Conservation (phyloP, 2,329 filamentous ascomycete genomes). For the Verticillium longisporum region DNA sequence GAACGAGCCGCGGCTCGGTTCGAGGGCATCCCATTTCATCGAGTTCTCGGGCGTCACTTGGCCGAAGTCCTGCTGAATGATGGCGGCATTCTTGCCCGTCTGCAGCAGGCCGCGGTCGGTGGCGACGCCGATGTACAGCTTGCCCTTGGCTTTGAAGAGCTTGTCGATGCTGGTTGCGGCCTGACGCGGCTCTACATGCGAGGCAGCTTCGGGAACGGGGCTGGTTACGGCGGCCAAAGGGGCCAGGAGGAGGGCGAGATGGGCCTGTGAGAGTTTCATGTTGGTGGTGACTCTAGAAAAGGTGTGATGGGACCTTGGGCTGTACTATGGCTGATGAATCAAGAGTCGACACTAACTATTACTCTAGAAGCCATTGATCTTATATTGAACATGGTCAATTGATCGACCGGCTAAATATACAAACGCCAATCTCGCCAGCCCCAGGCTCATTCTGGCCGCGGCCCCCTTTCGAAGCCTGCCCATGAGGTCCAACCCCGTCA, state of each 20-base stretch:
- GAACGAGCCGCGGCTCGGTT: slow-evolving; percentile 43
- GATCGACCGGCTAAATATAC: too few species aligned
- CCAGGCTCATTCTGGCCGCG: too few species aligned
- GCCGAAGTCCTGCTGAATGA: slow-evolving; percentile 56
- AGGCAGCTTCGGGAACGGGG: slow-evolving; percentile 20
- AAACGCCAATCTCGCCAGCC: too few species aligned
- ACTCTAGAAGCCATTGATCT: too few species aligned
- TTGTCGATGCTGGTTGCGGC: slow-evolving; percentile 40
- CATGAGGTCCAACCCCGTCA: too few species aligned
- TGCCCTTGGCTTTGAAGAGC: slow-evolving; percentile 54
- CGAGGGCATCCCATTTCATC: slow-evolving; percentile 60
- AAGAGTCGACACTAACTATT: too few species aligned
- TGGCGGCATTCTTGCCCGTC: slow-evolving; percentile 39
- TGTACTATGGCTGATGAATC: too few species aligned
- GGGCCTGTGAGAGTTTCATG: slow-evolving; percentile 13
- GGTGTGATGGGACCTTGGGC: neutral
- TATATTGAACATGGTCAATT: too few species aligned
- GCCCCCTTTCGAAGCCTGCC: too few species aligned
- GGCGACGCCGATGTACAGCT: slow-evolving; percentile 57
- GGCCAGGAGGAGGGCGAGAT: slow-evolving; percentile 25
- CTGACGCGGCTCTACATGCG: slow-evolving; percentile 42
- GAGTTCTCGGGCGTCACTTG: slow-evolving; percentile 62
- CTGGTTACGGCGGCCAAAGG: slow-evolving; percentile 25
- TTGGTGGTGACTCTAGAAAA: neutral
- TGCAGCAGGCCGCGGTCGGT: slow-evolving; percentile 47